These are phyloP conservation scores for Saitozyma sp. DNA, from an alignment of 768 basidiomycete genomes.

Conservation along the genomic window DNA sequence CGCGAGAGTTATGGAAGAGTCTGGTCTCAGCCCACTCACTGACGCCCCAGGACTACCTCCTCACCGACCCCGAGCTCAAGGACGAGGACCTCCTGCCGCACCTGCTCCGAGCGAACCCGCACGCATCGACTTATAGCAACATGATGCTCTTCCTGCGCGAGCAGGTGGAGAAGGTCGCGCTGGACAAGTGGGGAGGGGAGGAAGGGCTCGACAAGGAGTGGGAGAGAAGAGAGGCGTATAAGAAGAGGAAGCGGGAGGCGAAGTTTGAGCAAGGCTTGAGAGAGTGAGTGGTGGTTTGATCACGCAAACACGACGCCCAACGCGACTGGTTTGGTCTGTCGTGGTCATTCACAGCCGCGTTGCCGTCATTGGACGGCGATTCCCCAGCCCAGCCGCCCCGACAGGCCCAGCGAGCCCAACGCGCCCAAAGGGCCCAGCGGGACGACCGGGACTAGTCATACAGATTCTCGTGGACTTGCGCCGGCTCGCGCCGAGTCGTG, in stretches of 20 bases:
- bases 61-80: conserved; percentile 90
- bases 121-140: conserved; percentile 91
- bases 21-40: neutral
- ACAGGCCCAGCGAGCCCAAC: no score
- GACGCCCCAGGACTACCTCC: conserved; percentile 73
- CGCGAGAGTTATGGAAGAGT: no score
- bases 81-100: conserved; percentile 92
- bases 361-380: no score
- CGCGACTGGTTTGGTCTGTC: neutral
- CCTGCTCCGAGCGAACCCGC: conserved; percentile 88
- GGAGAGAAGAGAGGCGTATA: conserved; percentile 72
- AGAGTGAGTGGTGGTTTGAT: conserved; percentile 57
- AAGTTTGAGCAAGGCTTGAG: conserved; percentile 90
- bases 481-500: no score
- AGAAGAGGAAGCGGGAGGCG: conserved; percentile 84
- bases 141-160: conserved; percentile 97
- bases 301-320: neutral
- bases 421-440: no score
- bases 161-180: conserved; percentile 89
- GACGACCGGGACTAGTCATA: no score
- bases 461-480: no score
- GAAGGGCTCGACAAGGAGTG: conserved; percentile 89
- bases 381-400: no score
- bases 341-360: no score
- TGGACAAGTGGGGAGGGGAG: conserved; percentile 95